A percentile compares a stretch with the other conserved stretches of the same genome.
These are phyloP conservation scores for Epichloe uncinata DNA, from an alignment of 2,329 filamentous ascomycete genomes.

Conservation along the genomic window DNA sequence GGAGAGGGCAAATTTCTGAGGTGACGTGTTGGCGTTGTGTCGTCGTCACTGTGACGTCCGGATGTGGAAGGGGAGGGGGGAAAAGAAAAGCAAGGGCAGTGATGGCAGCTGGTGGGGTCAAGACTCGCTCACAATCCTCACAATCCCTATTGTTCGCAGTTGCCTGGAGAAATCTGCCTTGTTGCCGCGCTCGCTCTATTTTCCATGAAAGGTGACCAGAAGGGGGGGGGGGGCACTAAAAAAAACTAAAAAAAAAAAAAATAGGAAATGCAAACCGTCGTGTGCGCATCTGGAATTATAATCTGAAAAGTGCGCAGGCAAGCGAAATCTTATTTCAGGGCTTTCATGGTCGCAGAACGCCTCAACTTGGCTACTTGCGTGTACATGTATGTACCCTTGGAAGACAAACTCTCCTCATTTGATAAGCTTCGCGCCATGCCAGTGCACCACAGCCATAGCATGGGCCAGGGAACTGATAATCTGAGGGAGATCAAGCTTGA, in stretches of 20 bases:
- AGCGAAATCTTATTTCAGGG: neutral
- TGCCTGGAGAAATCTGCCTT: neutral
- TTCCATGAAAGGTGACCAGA: too few relatives aligned
- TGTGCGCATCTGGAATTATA: neutral
- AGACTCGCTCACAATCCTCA: too few relatives aligned
- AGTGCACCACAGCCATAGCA: too few relatives aligned
- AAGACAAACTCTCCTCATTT: neutral
- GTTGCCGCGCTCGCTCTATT: too few relatives aligned
- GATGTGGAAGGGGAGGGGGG: neutral
- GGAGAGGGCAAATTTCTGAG: neutral
- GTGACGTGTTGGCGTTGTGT: neutral
- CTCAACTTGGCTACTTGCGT: neutral
- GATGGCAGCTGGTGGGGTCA: neutral
- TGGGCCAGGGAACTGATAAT: too few relatives aligned
- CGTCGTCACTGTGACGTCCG: neutral
- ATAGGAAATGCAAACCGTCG: too few relatives aligned
- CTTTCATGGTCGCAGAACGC: neutral
- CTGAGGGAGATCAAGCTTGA: too few relatives aligned
- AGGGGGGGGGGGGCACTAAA: too few relatives aligned
- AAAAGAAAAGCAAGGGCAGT: neutral
- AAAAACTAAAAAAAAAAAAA: too few relatives aligned
- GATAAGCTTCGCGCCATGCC: too few relatives aligned
- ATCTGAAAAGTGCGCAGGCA: neutral
- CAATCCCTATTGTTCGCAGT: neutral
- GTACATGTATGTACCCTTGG: neutral